Percentiles rank a stretch among this genome's conserved stretches.
Evolutionary conservation across 768 basidiomycete genomes (phyloP).

Genomic region (Rhodotorula graminis): DNA sequence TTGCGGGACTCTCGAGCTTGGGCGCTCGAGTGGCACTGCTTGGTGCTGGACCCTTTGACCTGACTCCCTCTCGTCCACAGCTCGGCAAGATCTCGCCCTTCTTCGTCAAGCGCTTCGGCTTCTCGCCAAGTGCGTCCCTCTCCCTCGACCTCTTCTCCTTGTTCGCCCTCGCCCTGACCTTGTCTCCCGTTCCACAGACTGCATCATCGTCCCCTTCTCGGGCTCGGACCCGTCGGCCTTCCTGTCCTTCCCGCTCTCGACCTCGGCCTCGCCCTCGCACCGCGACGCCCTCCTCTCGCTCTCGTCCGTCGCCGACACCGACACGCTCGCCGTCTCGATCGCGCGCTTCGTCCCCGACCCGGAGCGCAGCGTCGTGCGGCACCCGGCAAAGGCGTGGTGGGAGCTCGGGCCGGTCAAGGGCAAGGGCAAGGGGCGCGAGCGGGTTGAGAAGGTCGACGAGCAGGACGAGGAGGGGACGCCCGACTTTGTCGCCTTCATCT

Average conservation of each 20-base stretch:
- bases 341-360: background rate
- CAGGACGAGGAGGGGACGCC: background rate
- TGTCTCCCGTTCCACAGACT: constrained; percentile 9
- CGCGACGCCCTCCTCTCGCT: constrained; percentile 32
- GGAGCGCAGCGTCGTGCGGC: background rate
- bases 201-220: constrained; percentile 27
- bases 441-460: background rate
- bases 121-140: constrained; percentile 1
- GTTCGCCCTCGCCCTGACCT: too few relatives aligned
- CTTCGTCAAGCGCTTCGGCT: constrained; percentile 28
- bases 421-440: background rate
- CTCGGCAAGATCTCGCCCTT: constrained; percentile 27
- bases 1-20: too few relatives aligned
- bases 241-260: constrained; percentile 19
- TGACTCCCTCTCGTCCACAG: background rate
- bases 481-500: constrained; percentile 11
- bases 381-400: constrained; percentile 11
- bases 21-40: too few relatives aligned
- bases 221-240: constrained; percentile 4
- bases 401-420: background rate
- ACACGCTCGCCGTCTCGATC: constrained; percentile 1
- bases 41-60: background rate
- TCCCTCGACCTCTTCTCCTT: too few relatives aligned
- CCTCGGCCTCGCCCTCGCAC: background rate
- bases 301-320: constrained; percentile 7